Base-by-base conservation (phyloP, 2,329 filamentous ascomycete genomes). In the Colletotrichum gigasporum region DNA sequence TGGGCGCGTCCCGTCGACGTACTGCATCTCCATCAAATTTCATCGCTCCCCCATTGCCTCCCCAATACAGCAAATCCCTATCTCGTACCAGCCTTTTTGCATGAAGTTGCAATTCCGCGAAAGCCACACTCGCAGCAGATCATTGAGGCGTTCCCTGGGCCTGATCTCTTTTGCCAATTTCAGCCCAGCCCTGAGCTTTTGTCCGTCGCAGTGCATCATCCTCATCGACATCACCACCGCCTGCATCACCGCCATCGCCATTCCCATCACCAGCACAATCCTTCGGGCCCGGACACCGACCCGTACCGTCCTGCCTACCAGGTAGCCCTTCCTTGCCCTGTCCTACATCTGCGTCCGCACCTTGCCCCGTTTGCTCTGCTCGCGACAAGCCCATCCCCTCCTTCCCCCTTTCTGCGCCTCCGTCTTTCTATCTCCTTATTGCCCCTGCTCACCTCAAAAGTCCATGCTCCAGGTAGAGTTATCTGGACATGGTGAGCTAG, bases 61-160 rank as follows among this genome's bases (percentile, higher is more conserved):
- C 42, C 55, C 28, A 11, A 16, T 30, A 24, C 52, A 47, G 41
- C 52, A 28, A 55, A 47, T 42, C 47, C n/a, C 39, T 24, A 24
- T 18, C 57, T 18, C 50, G 34, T 32, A 47, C 44, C 56, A 54
- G 28, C 62, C 20, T 28, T 32, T 37, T 44, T 51, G 63, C 63
- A 65, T 65, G 58, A 63, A 65, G 14, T 61, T 18, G 62, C 50
- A 64, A 64, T 65, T 63, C 58, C 26, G 51, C 51, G 26, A 58
- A 63, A 65, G 59, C 59, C 59, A 65, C 58, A 62, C 63, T 54
- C 22, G 45, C 58, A 62, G 63, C 41, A 63, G 63, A 51, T 45
- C 44, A 65, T 63, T 63, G 63, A 65, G 63, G 58, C 63, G 57
- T 47, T 58, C 30, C 45, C 56, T 55, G 54, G 42, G 50, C 35